phyloP scores from a whole-genome alignment of 2,329 filamentous ascomycete genomes.

The Ophiostoma ulmi region DNA sequence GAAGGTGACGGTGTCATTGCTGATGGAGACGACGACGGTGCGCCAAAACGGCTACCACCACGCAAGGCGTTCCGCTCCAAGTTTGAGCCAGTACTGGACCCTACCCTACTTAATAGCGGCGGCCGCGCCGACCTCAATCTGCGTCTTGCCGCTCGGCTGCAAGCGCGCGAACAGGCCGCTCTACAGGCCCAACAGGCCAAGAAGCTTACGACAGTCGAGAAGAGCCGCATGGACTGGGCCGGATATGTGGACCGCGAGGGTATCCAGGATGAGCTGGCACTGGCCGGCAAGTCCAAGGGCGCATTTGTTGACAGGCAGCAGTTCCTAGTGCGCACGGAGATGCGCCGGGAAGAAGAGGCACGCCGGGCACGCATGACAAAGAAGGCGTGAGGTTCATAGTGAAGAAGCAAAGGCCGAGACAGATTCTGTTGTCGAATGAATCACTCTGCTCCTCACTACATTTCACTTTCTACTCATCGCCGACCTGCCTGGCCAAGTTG shows the following conservation, averaged over 20 bases:
- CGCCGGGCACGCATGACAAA: constrained; percentile 48
- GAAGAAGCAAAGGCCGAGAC: too few species aligned
- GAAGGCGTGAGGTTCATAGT: constrained; percentile 27
- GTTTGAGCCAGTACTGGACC: constrained; percentile 54
- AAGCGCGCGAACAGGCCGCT: constrained; percentile 39
- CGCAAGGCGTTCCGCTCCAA: constrained; percentile 55
- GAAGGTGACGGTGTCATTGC: constrained; percentile 29
- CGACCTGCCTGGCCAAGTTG: too few species aligned
- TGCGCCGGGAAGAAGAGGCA: constrained; percentile 56
- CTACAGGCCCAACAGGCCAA: constrained; percentile 44
- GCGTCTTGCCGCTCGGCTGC: constrained; percentile 46
- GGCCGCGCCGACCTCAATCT: constrained; percentile 54
- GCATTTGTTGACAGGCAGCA: constrained; percentile 59
- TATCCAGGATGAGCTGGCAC: constrained; percentile 62
- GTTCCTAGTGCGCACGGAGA: constrained; percentile 61
- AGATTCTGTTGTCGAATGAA: neutral
- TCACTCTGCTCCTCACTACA: neutral
- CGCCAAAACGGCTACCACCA: constrained; percentile 43
- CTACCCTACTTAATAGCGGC: constrained; percentile 49
- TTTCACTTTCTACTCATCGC: neutral
- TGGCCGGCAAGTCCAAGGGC: constrained; percentile 60
- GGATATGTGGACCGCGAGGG: constrained; percentile 67
- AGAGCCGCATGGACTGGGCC: constrained; percentile 69
- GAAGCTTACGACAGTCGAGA: constrained; percentile 67
- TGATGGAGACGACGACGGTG: constrained; percentile 31